These are phyloP conservation scores for Phaeotremella fagi DNA, from an alignment of 768 basidiomycete species.

Conservation along the genomic window DNA sequence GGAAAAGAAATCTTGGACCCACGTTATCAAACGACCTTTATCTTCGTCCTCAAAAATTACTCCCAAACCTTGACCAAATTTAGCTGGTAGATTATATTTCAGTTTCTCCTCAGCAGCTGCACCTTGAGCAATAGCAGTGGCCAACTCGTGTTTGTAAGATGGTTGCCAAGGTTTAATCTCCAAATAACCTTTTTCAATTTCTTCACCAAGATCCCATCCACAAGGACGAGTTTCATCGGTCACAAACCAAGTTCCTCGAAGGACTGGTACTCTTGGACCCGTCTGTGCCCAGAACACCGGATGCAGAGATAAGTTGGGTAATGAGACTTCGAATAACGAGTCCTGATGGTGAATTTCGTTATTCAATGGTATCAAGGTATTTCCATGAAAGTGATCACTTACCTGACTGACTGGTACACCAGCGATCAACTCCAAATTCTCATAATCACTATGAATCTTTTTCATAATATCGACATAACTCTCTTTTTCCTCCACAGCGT, in stretches of 20 bases:
- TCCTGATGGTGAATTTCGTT: conserved; percentile 24
- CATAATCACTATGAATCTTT: conserved; percentile 33
- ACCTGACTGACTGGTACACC: conserved; percentile 47
- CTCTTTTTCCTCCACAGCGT: conserved; percentile 15
- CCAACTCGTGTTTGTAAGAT: conserved; percentile 50
- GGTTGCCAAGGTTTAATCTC: conserved; percentile 49
- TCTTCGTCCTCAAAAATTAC: conserved; percentile 51
- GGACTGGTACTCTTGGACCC: conserved; percentile 48
- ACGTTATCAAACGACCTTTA: conserved; percentile 48
- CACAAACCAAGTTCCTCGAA: conserved; percentile 51
- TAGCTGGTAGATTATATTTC: conserved; percentile 41
- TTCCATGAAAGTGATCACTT: conserved; percentile 5
- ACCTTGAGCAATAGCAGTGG: conserved; percentile 47
- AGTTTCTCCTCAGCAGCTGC: conserved; percentile 51
- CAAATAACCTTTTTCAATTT: conserved; percentile 50
- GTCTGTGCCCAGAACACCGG: conserved; percentile 52
- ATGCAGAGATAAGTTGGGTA: conserved; percentile 43
- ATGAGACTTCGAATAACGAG: conserved; percentile 45
- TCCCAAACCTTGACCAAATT: conserved; percentile 35
- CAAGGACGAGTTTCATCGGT: conserved; percentile 50
- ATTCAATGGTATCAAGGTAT: background rate
- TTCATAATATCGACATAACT: conserved; percentile 26
- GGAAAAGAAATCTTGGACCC: too few species aligned
- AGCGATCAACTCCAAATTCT: conserved; percentile 36
- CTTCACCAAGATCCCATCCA: conserved; percentile 48